Evolutionary conservation across 2,329 filamentous ascomycete species (phyloP), one percentile per base, ranked within the genome.

Genomic region (Fusarium compactum): DNA sequence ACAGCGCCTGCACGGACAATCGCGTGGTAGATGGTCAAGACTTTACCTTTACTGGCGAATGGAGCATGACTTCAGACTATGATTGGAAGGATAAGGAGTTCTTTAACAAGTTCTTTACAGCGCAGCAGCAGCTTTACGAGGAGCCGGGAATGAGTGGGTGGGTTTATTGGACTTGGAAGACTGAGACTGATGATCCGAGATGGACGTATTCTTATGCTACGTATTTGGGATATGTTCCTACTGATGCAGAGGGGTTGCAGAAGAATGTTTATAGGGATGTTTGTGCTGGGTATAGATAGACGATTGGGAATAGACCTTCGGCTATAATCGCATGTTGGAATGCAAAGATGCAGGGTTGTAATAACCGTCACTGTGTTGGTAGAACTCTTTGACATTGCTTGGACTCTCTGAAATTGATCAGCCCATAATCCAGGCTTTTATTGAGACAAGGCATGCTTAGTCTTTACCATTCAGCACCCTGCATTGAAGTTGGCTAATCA

Each of bases 151-250:
- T 71, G 65, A n/a, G 51, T 3, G 68, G 64, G 1, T 71, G 65
- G 69, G 52, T 71, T 3, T 71, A 62, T 40, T 71, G 69, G 69
- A 66, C 68, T 3, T 71, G 69, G 69, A 71, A 71, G 34, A 71
- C 69, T 2, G 65, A 71, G 54, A 24, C 57, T 11, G 41, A 69
- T 25, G 69, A 71, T 22, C 68, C 69, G 0, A 43, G 65, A 34
- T 71, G 68, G 68, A 71, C 68, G 1, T 71, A 71, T 38, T 71
- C 69, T 12, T 55, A 71, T 20, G 65, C 68, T 4, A 71, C 68
- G 1, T 47, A 18, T 25, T 47, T 71, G 4, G 32, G 44, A 0
- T 71, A 71, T 8, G 32, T 71, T n/a, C 69, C 69, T 7, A 69
- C 57, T 5, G 68, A 71, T 46, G 69, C 68, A 5, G 68, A 18